Base-by-base conservation (phyloP, 371 early-diverging fungal genomes). In the Paraphysoderma sedebokerense region DNA sequence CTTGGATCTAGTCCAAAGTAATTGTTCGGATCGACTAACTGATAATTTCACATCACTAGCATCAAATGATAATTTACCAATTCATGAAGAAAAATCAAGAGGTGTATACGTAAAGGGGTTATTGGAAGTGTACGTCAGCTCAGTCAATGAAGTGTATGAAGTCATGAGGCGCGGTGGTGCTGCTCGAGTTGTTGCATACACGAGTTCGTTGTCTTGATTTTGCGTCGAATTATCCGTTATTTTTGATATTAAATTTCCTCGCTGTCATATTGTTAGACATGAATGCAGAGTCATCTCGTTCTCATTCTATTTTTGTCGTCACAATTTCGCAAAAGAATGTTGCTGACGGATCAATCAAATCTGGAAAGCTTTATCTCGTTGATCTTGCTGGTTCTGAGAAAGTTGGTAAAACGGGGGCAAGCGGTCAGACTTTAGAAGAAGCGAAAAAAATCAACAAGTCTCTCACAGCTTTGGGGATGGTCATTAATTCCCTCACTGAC, bases 341-440 rank as follows among this genome's bases (percentile, higher is more conserved):
- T 37, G 61, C 70, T n/a, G 85, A 81, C 44, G 95, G 93, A 22
- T 83, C 81, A 55, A 78, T 74, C 46, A 88, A 85, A 61, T 77
- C 81, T 47, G 88, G 92, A 41, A 86, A 86, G 52, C 73, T 98
- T 35, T 89, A 81, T 54, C 71, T 99, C 48, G 96, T 98, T 44
- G 99, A 99, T 82, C 67, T 99, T 58, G 99, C 99, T 31, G 99
- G 99, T 60, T 98, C 98, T 24, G 99, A 99, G 74, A 92, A 92
- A 71, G 79, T 93, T 17, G 87, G 89, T 40, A 91, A 96, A 66
- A 99, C 99, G 15, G 92, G 95, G 52, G 98, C 98, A 1, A 87
- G 92, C 3, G 97, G 98, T 17, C 90, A 92, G 60, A 89, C 98
- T 9, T 65, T 99, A 31, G 96, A 98, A 70, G 99, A 99, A 64